Conservation (phyloP, 163 green algal species). For the Scenedesmus sp. region DNA sequence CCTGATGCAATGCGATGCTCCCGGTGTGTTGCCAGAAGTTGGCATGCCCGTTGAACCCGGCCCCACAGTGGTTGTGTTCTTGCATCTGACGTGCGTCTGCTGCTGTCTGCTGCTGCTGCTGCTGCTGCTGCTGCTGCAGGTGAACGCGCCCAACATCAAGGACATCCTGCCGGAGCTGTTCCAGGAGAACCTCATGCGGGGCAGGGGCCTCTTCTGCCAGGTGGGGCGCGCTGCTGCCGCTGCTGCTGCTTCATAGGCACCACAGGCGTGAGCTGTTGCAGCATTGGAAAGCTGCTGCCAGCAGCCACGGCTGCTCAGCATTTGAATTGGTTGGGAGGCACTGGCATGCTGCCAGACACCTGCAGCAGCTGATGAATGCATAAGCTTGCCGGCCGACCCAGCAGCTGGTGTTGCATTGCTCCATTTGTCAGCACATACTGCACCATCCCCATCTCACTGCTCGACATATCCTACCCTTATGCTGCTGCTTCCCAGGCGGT, state of each 20-base stretch:
- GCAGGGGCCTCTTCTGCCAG: conserved; percentile 91
- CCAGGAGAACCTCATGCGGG: conserved; percentile 93
- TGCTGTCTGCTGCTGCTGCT: too few relatives aligned
- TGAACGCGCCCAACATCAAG: conserved; percentile 94
- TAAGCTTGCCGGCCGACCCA: too few relatives aligned
- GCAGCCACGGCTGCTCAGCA: background rate
- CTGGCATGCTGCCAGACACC: too few relatives aligned
- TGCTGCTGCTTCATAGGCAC: background rate
- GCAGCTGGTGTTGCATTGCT: too few relatives aligned
- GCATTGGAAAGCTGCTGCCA: background rate
- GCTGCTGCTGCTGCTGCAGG: conserved; percentile 20
- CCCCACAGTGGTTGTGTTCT: background rate
- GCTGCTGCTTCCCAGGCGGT: conserved; percentile 58
- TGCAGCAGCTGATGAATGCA: too few relatives aligned
- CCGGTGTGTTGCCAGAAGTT: too few relatives aligned
- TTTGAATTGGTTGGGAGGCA: too few relatives aligned
- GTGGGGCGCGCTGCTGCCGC: background rate
- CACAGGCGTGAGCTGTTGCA: background rate
- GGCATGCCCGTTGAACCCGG: background rate
- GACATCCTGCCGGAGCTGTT: conserved; percentile 94
- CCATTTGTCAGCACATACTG: too few relatives aligned
- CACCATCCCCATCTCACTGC: too few relatives aligned
- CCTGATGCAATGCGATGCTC: too few relatives aligned
- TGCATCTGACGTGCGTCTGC: background rate
- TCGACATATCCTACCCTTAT: too few relatives aligned